Evolutionary conservation across 176 grass and related monocot genomes (phyloP).

Genomic region (Oryza coarctata): DNA sequence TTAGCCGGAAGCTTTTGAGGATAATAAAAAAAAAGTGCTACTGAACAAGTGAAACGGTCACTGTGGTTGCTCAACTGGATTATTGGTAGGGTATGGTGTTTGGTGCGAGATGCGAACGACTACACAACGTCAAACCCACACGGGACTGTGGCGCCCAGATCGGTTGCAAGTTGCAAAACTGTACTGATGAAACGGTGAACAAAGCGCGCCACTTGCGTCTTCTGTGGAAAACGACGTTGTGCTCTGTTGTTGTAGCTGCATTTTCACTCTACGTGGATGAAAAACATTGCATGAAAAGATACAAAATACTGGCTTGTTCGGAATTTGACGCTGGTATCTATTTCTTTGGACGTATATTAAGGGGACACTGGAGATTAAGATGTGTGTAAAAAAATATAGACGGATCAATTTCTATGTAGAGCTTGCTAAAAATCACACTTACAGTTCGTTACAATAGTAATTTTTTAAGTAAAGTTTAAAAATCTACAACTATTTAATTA

Average conservation of each 20-base stretch:
- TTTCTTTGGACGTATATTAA: too few species aligned
- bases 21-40: background rate
- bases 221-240: background rate
- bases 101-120: background rate
- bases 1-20: background rate
- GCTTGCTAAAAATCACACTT: too few species aligned
- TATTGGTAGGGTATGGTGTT: background rate
- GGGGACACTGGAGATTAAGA: too few species aligned
- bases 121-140: background rate
- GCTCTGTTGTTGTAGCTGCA: background rate
- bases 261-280: too few species aligned
- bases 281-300: background rate
- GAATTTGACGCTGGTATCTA: too few species aligned
- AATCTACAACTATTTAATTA: too few species aligned
- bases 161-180: background rate
- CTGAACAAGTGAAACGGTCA: background rate
- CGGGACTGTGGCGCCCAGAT: background rate
- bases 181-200: background rate
- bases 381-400: too few species aligned
- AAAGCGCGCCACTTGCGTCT: background rate
- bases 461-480: too few species aligned
- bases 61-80: background rate
- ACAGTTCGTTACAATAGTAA: too few species aligned
- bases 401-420: too few species aligned
- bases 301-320: too few species aligned